Evolutionary conservation across 108 stramenopile genomes (phyloP).

Genomic region (Mayamaea pseudoterrestris): DNA sequence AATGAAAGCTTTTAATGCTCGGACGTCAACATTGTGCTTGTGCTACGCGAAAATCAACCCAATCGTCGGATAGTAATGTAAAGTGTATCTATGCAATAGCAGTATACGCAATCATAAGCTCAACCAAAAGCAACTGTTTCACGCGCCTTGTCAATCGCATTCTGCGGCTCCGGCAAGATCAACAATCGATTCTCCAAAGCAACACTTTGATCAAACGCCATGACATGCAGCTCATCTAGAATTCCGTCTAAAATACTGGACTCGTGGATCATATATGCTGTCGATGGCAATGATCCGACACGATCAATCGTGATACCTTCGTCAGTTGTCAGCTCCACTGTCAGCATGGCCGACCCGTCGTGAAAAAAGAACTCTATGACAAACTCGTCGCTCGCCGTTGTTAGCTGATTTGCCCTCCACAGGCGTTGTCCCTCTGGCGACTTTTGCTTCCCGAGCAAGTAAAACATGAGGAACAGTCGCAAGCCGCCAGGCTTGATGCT

Average conservation of each 20-base stretch:
- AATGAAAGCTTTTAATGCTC: too few species aligned
- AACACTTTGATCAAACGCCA: conserved; percentile 12
- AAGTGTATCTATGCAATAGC: too few species aligned
- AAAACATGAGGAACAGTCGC: conserved; percentile 53
- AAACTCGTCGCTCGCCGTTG: conserved; percentile 21
- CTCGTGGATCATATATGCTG: conserved; percentile 62
- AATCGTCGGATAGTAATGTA: too few species aligned
- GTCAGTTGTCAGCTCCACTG: conserved; percentile 33
- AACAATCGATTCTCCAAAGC: conserved; percentile 35
- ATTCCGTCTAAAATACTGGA: conserved; percentile 55
- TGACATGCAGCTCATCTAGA: conserved; percentile 15
- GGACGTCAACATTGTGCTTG: too few species aligned
- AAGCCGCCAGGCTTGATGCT: conserved; percentile 70
- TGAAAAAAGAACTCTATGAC: conserved; percentile 55
- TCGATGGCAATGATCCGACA: conserved; percentile 53
- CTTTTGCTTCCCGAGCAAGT: conserved; percentile 70
- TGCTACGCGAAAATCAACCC: too few species aligned
- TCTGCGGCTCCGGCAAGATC: conserved; percentile 26
- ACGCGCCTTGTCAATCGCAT: conserved; percentile 57
- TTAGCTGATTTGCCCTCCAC: conserved; percentile 66
- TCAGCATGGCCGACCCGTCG: conserved; percentile 51
- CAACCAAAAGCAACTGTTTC: conserved; percentile 55
- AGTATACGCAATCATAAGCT: background rate
- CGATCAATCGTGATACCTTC: conserved; percentile 44
- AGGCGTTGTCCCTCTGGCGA: conserved; percentile 47